Evolutionary conservation across 225 moss, liverwort and hornwort genomes (phyloP).

Genomic region (Pleurozium schreberi): DNA sequence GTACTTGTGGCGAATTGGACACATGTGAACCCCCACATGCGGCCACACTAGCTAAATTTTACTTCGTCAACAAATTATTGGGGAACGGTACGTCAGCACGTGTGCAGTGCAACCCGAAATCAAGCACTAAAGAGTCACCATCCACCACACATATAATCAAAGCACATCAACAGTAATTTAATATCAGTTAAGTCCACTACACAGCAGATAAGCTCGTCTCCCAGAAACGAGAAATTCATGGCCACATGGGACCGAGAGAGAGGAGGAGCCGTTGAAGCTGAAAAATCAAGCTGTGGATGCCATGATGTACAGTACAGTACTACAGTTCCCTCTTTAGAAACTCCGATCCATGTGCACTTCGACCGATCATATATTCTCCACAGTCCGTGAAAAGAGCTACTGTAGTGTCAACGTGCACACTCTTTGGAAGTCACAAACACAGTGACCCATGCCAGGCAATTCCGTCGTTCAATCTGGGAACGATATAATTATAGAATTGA

Average conservation of each 20-base stretch:
- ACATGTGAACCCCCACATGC: not conserved
- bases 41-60: not conserved
- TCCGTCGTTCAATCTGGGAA: not conserved
- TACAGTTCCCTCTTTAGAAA: not conserved
- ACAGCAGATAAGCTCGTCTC: not conserved
- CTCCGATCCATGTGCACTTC: not conserved
- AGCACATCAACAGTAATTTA: not conserved
- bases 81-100: not conserved
- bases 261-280: not conserved
- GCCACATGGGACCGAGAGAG: not conserved
- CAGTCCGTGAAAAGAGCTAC: not conserved
- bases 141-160: not conserved
- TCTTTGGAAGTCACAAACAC: not conserved
- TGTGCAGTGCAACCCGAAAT: not conserved
- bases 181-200: not conserved
- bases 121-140: not conserved
- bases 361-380: not conserved
- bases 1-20: not conserved
- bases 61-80: not conserved
- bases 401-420: not conserved
- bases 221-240: not conserved
- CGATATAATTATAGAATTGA: not conserved
- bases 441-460: not conserved
- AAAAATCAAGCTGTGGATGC: not conserved
- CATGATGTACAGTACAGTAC: not conserved